A percentile compares a stretch with the other conserved stretches of the same genome.
phyloP scores from a whole-genome alignment of 139 green algal genomes.

The Micractinium sp. region DNA sequence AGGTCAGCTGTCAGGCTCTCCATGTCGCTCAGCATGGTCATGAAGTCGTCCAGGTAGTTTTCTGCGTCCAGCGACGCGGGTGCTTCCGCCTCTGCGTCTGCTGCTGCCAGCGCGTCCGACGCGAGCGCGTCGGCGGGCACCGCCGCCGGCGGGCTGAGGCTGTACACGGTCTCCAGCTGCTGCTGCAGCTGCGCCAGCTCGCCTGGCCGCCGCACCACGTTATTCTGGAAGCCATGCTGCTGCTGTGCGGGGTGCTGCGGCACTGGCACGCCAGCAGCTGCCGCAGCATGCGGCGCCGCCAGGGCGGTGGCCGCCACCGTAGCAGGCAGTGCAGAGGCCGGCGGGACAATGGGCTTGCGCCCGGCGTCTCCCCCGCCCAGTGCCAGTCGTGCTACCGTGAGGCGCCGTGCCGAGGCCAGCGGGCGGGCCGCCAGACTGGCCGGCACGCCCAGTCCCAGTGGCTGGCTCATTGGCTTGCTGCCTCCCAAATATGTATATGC shows the following conservation, averaged over 20 bases:
- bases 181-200: background rate
- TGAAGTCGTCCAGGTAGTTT: background rate
- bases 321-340: background rate
- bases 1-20: slow-evolving; percentile 7
- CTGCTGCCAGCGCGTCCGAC: background rate
- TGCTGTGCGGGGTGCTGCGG: background rate
- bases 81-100: background rate
- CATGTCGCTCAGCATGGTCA: slow-evolving; percentile 7
- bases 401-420: background rate
- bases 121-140: background rate
- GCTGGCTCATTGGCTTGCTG: no score
- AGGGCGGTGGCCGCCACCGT: background rate
- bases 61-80: background rate
- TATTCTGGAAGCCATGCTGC: background rate
- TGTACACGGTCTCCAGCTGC: slow-evolving; percentile 2
- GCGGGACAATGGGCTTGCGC: background rate
- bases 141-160: background rate
- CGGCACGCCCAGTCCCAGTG: no score
- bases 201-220: background rate
- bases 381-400: background rate
- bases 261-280: background rate
- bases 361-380: background rate
- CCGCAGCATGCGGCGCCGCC: background rate
- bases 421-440: background rate
- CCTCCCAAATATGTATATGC: no score